Evolutionary conservation across 2,329 filamentous ascomycete species (phyloP).

Genomic region (Monosporascus sp.): DNA sequence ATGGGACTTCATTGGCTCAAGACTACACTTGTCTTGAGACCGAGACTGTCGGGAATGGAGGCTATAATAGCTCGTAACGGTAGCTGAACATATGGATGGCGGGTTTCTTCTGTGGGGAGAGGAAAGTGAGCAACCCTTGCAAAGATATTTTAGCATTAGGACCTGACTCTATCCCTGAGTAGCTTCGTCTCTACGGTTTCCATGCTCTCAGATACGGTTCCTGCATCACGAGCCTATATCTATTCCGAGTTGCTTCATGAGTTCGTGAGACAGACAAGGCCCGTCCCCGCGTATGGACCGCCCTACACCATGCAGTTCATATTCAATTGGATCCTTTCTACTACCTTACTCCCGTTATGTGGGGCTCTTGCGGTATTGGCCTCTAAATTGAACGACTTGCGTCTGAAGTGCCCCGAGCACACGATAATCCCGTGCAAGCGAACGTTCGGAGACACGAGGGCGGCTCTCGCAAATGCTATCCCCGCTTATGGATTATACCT

Average conservation of each 20-base stretch:
- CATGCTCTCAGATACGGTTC: no score
- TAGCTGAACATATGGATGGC: no score
- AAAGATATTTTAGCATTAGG: no score
- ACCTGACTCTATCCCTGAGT: no score
- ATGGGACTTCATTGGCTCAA: no score
- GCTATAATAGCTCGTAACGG: no score
- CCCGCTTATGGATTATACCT: background rate
- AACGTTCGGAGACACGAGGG: conserved; percentile 1
- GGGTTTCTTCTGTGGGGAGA: no score
- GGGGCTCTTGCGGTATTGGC: background rate
- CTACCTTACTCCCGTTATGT: background rate
- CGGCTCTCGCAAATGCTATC: conserved; percentile 1
- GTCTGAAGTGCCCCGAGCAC: background rate
- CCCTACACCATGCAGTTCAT: background rate
- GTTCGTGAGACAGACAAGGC: background rate
- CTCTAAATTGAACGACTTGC: background rate
- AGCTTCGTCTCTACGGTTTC: no score
- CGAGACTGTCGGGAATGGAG: no score
- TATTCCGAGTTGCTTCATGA: no score
- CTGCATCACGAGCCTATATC: background rate
- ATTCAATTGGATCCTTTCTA: background rate
- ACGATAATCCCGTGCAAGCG: background rate
- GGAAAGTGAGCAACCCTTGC: no score
- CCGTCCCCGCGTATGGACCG: background rate
- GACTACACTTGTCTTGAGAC: no score